Evolutionary conservation across 768 basidiomycete species (phyloP), one percentile per base, ranked within the genome.

Genomic region (Boletus rex-veris): DNA sequence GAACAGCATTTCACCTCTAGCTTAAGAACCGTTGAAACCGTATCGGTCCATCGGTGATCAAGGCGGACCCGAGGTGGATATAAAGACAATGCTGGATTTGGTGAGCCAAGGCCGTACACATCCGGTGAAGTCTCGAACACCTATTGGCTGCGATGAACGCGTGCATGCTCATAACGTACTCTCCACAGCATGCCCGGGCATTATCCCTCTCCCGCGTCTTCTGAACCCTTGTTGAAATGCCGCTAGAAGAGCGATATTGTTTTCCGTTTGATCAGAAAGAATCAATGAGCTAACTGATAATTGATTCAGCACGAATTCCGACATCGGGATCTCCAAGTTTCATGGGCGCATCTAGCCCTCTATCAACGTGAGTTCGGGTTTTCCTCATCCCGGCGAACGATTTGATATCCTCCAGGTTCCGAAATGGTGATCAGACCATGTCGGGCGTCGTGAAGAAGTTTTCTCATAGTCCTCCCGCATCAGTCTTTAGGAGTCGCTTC

Each of bases 31-130:
- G 19, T 39, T 35, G 36, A 24, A 26, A 18, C 42, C 19, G 26
- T 26, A 53, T 53, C 48, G 10, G 31, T 24, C 15, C 14, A 26
- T 48, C 55, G 55, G 64, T 5, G 43, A 53, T 53, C 53, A 56
- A 44, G 40, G 28, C 48, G 47, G 49, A 10, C 19, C 40, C 45
- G 43, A 38, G 26, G 40, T 43, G 52, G 50, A 38, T 45, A 51
- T 45, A 35, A 43, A 38, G 37, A 36, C 14, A 28, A 16, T 15
- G 28, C 43, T 18, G 21, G 4, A 33, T 48, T 44, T 45, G 26
- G 28, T 40, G 7, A 11, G 10, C n/a, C 30, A 21, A 18, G 45
- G 40, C 36, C 24, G 38, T 18, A 38, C 35, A 43, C 5, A 10
- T 35, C 45, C 24, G 46, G 53, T 48, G 52, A 47, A 21, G 48